Conservation (phyloP, 129 eudicot species). For the Flaveria linearis region DNA sequence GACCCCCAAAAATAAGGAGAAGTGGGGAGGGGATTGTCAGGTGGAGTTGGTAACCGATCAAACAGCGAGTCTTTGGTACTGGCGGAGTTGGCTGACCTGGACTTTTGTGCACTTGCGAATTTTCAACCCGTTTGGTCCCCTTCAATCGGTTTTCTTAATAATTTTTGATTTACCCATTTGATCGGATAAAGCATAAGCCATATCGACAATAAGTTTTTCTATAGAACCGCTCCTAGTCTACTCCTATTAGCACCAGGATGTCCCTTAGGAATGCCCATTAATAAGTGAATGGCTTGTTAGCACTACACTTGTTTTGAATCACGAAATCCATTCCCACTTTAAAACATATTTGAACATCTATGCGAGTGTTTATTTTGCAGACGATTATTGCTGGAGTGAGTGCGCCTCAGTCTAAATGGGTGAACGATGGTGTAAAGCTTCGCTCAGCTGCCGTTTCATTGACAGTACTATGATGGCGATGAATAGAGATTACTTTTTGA, state of each 20-base stretch:
- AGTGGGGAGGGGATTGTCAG: too few species aligned
- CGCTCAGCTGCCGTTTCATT: conserved; percentile 92
- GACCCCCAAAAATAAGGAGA: too few species aligned
- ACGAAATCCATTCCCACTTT: too few species aligned
- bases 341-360: too few species aligned
- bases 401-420: conserved; percentile 74
- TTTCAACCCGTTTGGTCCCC: neutral
- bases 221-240: too few species aligned
- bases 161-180: neutral
- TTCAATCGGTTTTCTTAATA: neutral
- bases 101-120: neutral
- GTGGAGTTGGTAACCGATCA: too few species aligned
- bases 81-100: neutral
- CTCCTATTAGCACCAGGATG: too few species aligned
- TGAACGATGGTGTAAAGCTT: conserved; percentile 72
- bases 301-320: too few species aligned
- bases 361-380: conserved; percentile 38
- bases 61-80: neutral
- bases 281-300: neutral
- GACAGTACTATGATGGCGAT: conserved; percentile 47
- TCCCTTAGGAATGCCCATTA: too few species aligned
- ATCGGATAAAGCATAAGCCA: neutral
- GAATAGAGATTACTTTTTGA: conserved; percentile 11
- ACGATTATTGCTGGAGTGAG: conserved; percentile 77
- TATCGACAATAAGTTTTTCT: neutral